Evolutionary conservation across 805 yeast genomes (phyloP), one percentile per base, ranked within the genome.

Genomic region (Metschnikowia sp.): DNA sequence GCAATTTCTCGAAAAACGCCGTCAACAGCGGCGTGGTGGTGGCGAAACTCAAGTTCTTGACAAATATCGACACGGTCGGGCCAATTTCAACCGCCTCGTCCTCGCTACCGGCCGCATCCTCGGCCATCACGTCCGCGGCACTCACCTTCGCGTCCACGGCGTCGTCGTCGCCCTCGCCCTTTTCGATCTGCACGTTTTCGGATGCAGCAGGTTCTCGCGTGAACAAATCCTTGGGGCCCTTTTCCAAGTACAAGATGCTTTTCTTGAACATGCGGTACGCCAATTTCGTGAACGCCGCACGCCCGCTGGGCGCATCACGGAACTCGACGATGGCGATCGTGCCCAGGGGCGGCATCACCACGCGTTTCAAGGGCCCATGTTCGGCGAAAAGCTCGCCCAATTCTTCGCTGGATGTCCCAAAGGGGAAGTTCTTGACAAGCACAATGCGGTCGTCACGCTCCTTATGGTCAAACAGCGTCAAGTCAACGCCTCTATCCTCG

Each of bases 271-370:
- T 77, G 62, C 92, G 83, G 65, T 84, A 94, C 15, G 97, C 86
- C 38, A 94, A 73, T 60, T 88, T 89, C 29, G 87, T 75, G 64
- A 94, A 94, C 1, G 98, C 98, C 3, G 88, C 76, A 67, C 97
- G 83, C 2, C 95, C 98, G 39, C 86, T 74, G 11, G 96, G 85
- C 2, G 83, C 69, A 63, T 87, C 92, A 58, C 90, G 76, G 66
- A 83, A 91, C 66, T 92, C 97, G 9, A 94, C 83, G 61, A 94
- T 86, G 10, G 98, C 97, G 58, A 94, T 89, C 0, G 97, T 90
- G 9, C 97, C 98, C 6, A 95, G 86, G 6, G 97, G 96, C 12
- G 99, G 99, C 89, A 94, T 87, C 52, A 94, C 68, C 13, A 90
- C 74, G 56, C 96, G 77, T 53, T 81, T 82, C 28, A 94, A 60